Evolutionary conservation across 2,329 filamentous ascomycete species (phyloP), one percentile per base, ranked within the genome.

Genomic region (Exserohilum turcica): DNA sequence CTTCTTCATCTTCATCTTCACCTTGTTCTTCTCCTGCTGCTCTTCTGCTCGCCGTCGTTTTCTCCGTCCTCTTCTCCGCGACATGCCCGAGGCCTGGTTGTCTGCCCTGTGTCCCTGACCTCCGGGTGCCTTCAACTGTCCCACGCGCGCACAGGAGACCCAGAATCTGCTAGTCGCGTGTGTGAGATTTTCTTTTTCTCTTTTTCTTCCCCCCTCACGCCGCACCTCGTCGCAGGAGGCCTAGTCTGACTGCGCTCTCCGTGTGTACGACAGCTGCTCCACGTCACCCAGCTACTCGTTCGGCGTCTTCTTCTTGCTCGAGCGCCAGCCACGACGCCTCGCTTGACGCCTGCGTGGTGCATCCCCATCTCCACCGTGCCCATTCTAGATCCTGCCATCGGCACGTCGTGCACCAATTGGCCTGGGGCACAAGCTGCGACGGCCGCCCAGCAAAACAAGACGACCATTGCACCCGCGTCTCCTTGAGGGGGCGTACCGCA

Each of bases 381-480:
- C 43, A 44, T 39, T 43, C 54, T 55, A 64, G 60, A 63, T 66
- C 57, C 64, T 54, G 59, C 64, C 43, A 60, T 60, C 59, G 54
- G 45, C 51, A 64, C 60, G 54, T 57, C 56, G 61, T 66, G 58
- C 54, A 55, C 60, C 57, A 57, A 54, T 37, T 52, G 43, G 29
- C 21, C 33, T 29, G 13, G 46, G 19, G 13, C 21, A 19, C 33
- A 59, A 57, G 56, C 51, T 57, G 55, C 56, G 27, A 46, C 52
- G 49, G 46, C 54, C 47, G 45, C 44, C 50, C 44, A 44, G 42
- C 24, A n/a, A 24, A 16, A 21, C 28, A 21, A 24, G 50, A 54
- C 57, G 54, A 53, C 54, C 53, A 65, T 70, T 73, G 71, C 71
- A 73, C 70, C 70, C 68, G 68, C 70, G 48, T 67, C 67, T 42